Conservation (phyloP, 768 basidiomycete genomes). For the Lactarius pseudohatsudake region DNA sequence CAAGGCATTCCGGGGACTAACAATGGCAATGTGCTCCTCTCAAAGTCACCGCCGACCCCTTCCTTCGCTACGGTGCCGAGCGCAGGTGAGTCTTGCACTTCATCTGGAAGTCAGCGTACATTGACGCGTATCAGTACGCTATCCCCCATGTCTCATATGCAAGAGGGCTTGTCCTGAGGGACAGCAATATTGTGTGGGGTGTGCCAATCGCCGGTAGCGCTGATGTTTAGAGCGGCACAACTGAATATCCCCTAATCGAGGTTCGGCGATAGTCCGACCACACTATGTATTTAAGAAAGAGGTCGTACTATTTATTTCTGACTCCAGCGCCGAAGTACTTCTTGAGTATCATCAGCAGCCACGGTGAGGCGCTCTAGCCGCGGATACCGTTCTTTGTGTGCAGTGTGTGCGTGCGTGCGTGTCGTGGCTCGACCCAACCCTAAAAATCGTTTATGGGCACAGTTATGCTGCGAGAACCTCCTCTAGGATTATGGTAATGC, state of each 20-base stretch:
- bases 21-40: accelerated
- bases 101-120: background rate
- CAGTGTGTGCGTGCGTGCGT: background rate
- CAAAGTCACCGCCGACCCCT: background rate
- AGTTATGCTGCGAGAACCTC: background rate
- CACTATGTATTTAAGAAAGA: background rate
- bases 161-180: accelerated
- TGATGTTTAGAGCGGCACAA: background rate
- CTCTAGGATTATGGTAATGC: background rate
- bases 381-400: background rate
- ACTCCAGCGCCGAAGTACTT: background rate
- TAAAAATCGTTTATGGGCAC: background rate
- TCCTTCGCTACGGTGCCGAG: background rate
- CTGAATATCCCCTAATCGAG: background rate
- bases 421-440: background rate
- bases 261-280: background rate
- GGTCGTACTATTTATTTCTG: background rate
- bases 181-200: background rate
- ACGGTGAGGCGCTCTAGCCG: background rate
- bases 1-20: background rate
- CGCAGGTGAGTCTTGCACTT: background rate
- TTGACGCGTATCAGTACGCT: background rate
- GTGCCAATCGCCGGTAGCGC: no score
- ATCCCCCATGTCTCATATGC: background rate
- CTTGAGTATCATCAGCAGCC: background rate